A percentile compares a stretch with the other conserved stretches of the same genome.
Conservation (phyloP, 2,329 filamentous ascomycete genomes). For the Hirsutella minnesotensis region DNA sequence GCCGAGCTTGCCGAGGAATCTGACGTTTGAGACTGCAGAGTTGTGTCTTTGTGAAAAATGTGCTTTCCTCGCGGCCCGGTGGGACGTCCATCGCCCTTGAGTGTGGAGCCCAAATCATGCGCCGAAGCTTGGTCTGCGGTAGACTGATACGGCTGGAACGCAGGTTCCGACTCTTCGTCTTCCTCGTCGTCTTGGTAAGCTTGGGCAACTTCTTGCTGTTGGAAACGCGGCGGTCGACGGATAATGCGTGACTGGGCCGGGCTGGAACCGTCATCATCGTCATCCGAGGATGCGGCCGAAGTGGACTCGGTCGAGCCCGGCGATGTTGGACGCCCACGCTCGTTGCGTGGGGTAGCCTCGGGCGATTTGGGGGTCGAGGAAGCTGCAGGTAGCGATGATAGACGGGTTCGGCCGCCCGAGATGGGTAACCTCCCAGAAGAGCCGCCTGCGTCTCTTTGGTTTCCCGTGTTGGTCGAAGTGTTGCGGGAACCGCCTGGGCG, state of each 20-base stretch:
- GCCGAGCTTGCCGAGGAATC: conserved; percentile 51
- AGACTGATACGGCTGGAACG: conserved; percentile 37
- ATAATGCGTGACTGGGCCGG: conserved; percentile 49
- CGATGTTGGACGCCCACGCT: conserved; percentile 15
- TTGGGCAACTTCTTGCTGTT: conserved; percentile 22
- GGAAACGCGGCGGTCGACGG: conserved; percentile 43
- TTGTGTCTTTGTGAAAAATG: conserved; percentile 19
- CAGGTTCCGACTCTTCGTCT: conserved; percentile 44
- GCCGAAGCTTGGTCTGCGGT: conserved; percentile 20
- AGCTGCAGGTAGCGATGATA: conserved; percentile 33
- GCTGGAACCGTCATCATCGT: conserved; percentile 35
- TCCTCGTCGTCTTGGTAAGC: conserved; percentile 34
- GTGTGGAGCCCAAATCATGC: conserved; percentile 39
- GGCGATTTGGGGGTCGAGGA: conserved; percentile 12
- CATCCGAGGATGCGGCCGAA: conserved; percentile 14
- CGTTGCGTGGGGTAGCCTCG: conserved; percentile 9
- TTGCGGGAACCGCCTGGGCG: conserved; percentile 35
- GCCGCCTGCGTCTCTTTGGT: conserved; percentile 23
- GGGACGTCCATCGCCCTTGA: conserved; percentile 32
- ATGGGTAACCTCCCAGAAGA: conserved; percentile 16
- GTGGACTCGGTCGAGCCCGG: conserved; percentile 25
- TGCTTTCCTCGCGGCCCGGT: conserved; percentile 17
- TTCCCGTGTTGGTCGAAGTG: conserved; percentile 29
- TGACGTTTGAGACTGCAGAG: conserved; percentile 42
- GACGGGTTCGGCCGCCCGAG: conserved; percentile 19